A percentile compares a stretch with the other conserved stretches of the same genome.
Conservation (phyloP, 75 land plant species). For the Pinus taeda region DNA sequence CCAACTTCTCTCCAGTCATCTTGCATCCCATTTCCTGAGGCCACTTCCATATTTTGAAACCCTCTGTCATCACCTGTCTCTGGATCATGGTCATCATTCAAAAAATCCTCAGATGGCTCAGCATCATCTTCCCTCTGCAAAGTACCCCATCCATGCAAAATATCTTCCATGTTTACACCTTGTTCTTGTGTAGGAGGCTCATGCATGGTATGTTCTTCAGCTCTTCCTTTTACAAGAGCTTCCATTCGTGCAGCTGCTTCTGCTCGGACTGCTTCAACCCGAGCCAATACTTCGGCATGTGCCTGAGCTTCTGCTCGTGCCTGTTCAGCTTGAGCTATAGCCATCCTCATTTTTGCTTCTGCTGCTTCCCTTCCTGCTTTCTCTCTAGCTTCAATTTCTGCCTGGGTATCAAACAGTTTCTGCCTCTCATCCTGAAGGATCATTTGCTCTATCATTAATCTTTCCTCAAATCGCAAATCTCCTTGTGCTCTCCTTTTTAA, state of each 20-base stretch:
- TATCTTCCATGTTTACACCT: slow-evolving; percentile 48
- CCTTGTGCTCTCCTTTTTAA: slow-evolving; percentile 71
- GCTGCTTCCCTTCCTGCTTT: slow-evolving; percentile 69
- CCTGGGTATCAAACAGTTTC: slow-evolving; percentile 53
- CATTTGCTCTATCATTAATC: slow-evolving; percentile 82
- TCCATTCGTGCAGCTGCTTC: slow-evolving; percentile 15
- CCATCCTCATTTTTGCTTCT: slow-evolving; percentile 76
- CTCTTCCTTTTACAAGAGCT: slow-evolving; percentile 27
- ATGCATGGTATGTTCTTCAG: slow-evolving; percentile 16
- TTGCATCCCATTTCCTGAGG: slow-evolving; percentile 24
- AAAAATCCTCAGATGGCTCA: slow-evolving; percentile 64
- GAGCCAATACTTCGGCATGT: slow-evolving; percentile 50
- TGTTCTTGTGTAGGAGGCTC: slow-evolving; percentile 41
- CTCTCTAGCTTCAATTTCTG: slow-evolving; percentile 78
- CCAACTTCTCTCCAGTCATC: slow-evolving; percentile 60
- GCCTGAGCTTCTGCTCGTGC: slow-evolving; percentile 70
- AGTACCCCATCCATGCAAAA: slow-evolving; percentile 67
- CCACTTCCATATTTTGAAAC: slow-evolving; percentile 11
- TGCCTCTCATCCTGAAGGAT: slow-evolving; percentile 89
- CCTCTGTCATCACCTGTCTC: slow-evolving; percentile 45
- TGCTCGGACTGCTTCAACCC: slow-evolving; percentile 52
- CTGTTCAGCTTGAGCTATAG: slow-evolving; percentile 68
- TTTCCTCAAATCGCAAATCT: slow-evolving; percentile 89
- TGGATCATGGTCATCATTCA: slow-evolving; percentile 63
- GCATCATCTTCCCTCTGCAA: slow-evolving; percentile 56